Percentiles rank a stretch among this genome's conserved stretches.
Conservation (phyloP, 257 asterid species). For the Fraxinus pennsylvanica region DNA sequence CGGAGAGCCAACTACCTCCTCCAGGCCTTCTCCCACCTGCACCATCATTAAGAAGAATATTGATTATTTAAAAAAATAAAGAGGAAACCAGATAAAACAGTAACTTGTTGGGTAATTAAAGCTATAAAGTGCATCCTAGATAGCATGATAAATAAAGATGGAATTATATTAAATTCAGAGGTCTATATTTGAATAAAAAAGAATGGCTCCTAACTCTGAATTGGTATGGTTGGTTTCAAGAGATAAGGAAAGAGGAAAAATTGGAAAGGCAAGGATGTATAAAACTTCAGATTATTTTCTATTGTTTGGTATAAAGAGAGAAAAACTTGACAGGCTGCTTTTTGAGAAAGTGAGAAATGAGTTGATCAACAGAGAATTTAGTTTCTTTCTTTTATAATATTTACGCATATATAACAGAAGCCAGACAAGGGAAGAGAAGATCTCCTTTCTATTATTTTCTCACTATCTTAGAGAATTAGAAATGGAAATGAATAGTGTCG, state of each 20-base stretch:
- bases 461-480: neutral
- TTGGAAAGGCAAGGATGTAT: neutral
- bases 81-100: slow-evolving; percentile 12
- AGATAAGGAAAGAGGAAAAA: neutral
- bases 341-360: neutral
- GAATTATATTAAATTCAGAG: slow-evolving; percentile 15
- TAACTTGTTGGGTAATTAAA: slow-evolving; percentile 1
- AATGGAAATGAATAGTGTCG: neutral
- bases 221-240: slow-evolving; percentile 7
- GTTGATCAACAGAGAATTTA: neutral
- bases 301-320: neutral
- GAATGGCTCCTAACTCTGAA: no score
- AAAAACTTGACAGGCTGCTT: neutral
- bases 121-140: neutral
- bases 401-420: neutral
- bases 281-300: neutral
- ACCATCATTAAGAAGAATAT: slow-evolving; percentile 32
- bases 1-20: slow-evolving; percentile 80
- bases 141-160: neutral
- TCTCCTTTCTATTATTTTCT: neutral
- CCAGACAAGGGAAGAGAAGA: neutral
- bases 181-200: neutral
- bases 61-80: slow-evolving; percentile 19
- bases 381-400: neutral
- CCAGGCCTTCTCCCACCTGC: slow-evolving; percentile 62